Conservation (phyloP, 2,329 filamentous ascomycete species). For the Emmonsia crescens region DNA sequence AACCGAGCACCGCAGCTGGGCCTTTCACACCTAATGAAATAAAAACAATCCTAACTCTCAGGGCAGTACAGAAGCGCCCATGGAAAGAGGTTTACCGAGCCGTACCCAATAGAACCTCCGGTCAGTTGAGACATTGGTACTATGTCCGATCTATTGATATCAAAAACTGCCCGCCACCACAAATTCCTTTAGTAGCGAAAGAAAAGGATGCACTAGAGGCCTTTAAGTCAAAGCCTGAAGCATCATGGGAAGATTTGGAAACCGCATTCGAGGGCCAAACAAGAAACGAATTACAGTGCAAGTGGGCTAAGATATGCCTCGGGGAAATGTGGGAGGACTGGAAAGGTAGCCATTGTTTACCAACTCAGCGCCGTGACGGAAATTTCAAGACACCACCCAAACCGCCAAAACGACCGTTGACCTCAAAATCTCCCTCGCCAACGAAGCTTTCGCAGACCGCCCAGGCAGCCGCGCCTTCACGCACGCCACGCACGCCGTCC, state of each 20-base stretch:
- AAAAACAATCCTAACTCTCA: conserved; percentile 6
- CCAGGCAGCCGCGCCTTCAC: not conserved
- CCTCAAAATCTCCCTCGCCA: not conserved
- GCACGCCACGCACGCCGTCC: not conserved
- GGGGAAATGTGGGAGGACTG: conserved; percentile 1
- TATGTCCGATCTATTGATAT: conserved; percentile 5
- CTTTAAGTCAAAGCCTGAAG: conserved; percentile 1
- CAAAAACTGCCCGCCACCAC: not conserved
- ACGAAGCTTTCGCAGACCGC: not conserved
- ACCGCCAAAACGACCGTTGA: not conserved
- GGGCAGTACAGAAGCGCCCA: conserved; percentile 7
- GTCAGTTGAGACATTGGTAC: conserved; percentile 11
- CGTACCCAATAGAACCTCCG: conserved; percentile 5
- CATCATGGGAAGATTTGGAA: conserved; percentile 9
- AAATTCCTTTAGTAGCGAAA: not conserved
- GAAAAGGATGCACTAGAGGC: not conserved
- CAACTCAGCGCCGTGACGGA: not conserved
- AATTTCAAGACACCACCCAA: conserved; percentile 1
- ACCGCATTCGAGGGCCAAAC: conserved; percentile 7
- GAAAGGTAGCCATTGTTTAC: not conserved
- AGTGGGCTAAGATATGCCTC: conserved; percentile 9
- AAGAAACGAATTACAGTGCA: conserved; percentile 7
- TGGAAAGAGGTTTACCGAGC: conserved; percentile 9
- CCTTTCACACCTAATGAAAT: conserved; percentile 8
- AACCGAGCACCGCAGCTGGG: not conserved